Percentiles rank a stretch among this genome's conserved stretches.
phyloP scores from a whole-genome alignment of 208 protist species.

The Balamuthia mandrillaris region DNA sequence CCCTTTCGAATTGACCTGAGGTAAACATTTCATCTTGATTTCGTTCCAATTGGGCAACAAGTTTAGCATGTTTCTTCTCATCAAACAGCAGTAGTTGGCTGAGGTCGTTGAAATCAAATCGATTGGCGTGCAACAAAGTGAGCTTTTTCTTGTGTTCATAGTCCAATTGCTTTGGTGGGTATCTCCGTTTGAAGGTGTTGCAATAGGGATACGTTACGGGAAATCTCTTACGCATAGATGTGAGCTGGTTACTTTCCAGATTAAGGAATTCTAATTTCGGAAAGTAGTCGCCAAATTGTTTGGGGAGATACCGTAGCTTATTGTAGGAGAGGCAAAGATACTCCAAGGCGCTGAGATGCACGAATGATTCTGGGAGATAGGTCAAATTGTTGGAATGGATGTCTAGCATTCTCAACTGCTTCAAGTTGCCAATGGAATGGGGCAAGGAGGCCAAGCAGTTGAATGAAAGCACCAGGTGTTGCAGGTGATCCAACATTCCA shows the following conservation, averaged over 20 bases:
- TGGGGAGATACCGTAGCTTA: background rate
- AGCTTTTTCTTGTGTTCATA: too few species aligned
- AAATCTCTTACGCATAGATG: too few species aligned
- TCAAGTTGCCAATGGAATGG: conserved; percentile 2
- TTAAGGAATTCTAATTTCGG: conserved; percentile 24
- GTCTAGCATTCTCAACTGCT: conserved; percentile 12
- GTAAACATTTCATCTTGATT: too few species aligned
- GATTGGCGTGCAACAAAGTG: too few species aligned
- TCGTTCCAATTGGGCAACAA: too few species aligned
- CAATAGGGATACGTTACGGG: too few species aligned
- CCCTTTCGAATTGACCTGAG: too few species aligned
- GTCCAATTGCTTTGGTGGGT: too few species aligned
- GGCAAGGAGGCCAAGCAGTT: background rate
- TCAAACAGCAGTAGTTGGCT: too few species aligned
- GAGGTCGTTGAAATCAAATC: too few species aligned
- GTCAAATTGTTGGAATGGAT: conserved; percentile 18
- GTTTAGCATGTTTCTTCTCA: too few species aligned
- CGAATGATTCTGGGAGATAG: conserved; percentile 5
- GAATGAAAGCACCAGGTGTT: background rate
- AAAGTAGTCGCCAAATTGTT: conserved; percentile 13
- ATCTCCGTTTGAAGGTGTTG: too few species aligned
- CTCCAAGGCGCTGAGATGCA: background rate
- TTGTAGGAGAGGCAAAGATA: conserved; percentile 19
- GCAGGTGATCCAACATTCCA: background rate
- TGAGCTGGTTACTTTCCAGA: conserved; percentile 37